Base-by-base conservation (phyloP, 2,329 filamentous ascomycete genomes). In the Chrysosporium queenslandicum region DNA sequence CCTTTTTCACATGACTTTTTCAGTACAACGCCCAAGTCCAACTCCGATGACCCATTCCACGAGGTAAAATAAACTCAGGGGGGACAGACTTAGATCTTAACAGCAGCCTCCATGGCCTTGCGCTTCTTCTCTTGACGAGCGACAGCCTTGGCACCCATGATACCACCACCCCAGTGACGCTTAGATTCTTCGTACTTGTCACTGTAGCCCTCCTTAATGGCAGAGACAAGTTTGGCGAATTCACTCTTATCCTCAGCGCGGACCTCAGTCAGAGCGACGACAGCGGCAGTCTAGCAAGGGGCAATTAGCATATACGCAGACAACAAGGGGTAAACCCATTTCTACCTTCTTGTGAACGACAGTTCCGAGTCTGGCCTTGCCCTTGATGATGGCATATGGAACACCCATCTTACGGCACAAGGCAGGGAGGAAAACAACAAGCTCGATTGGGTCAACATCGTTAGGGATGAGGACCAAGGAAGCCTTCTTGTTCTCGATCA, bases 381-480 rank as follows among this genome's bases (percentile, higher is more conserved):
- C 92, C 87, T 98, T 98, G 72, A 98, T 83, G 66, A 98, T 97
- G 71, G 90, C 92, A 75, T 97, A 98, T 61, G 94, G 92, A 66
- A 96, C 85, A 78, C 94, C 94, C 91, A 98, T 98, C 87, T 98
- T 98, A 77, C 91, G 87, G 87, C 92, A 98, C 64, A 98, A 87
- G 68, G 92, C 90, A 64, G 92, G 92, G 60, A 98, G 83, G 86
- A 95, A 98, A 76, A 98, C 88, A 69, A 98, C 94, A 66, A 98
- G 79, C 83, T 98, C 92, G 71, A 98, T 98, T 68, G 92, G 92
- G 81, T 98, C 92, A 67, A 98, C 94, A 72, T 98, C 92, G 79
- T 98, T 95, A 74, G 92, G 87, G 73, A 98, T 98, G 66, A 98
- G 84, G 71, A 98, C 94, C 61, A 98, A 83, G 59, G 87, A 84